phyloP scores from a whole-genome alignment of 2,329 filamentous ascomycete species.

The Cryoendolithus antarcticus region DNA sequence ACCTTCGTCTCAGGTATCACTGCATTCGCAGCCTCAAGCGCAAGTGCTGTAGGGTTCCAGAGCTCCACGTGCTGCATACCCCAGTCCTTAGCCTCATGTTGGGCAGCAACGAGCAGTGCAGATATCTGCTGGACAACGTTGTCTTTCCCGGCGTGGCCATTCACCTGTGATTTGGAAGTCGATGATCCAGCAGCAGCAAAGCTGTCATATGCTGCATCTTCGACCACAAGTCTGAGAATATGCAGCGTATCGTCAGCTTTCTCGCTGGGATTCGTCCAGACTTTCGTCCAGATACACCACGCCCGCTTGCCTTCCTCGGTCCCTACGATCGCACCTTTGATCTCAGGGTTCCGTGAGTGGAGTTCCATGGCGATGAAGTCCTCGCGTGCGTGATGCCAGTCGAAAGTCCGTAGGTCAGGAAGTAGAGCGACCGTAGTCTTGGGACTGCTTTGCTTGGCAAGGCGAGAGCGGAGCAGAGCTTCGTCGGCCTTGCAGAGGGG shows the following conservation, averaged over 20 bases:
- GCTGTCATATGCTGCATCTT: slow-evolving; percentile 31
- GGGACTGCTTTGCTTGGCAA: slow-evolving; percentile 28
- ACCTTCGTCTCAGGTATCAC: slow-evolving; percentile 40
- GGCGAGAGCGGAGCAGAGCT: slow-evolving; percentile 41
- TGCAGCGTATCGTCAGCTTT: slow-evolving; percentile 53
- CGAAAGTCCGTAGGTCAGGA: slow-evolving; percentile 54
- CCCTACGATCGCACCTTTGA: slow-evolving; percentile 60
- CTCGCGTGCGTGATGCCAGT: slow-evolving; percentile 72
- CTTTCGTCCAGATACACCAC: slow-evolving; percentile 63
- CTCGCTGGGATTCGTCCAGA: slow-evolving; percentile 46
- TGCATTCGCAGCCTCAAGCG: slow-evolving; percentile 28
- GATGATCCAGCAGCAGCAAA: slow-evolving; percentile 9
- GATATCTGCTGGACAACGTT: slow-evolving; percentile 36
- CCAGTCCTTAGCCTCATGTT: slow-evolving; percentile 60
- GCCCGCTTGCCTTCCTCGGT: slow-evolving; percentile 41
- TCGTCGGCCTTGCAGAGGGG: slow-evolving; percentile 55
- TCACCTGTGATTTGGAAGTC: not conserved
- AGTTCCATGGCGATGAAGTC: slow-evolving; percentile 60
- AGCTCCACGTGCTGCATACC: slow-evolving; percentile 57
- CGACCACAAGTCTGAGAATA: slow-evolving; percentile 56
- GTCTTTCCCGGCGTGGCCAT: too few species aligned
- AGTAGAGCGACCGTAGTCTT: slow-evolving; percentile 49
- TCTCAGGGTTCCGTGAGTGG: slow-evolving; percentile 42
- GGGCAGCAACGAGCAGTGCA: slow-evolving; percentile 54
- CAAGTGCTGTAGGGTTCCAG: slow-evolving; percentile 63